Evolutionary conservation across 2,329 filamentous ascomycete genomes (phyloP).

Genomic region (Hypoxylon sp.): DNA sequence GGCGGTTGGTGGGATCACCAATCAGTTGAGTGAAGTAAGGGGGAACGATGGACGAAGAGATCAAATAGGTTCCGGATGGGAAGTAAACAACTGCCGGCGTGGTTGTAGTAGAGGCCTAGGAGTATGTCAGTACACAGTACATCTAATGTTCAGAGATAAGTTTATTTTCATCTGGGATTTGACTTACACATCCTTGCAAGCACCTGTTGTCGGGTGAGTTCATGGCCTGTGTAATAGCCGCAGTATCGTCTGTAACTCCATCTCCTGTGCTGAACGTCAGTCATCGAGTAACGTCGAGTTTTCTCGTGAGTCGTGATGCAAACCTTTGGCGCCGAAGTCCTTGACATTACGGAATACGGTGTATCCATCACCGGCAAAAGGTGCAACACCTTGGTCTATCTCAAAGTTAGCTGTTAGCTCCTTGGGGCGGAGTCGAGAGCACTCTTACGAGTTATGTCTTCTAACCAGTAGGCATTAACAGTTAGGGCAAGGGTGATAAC

Average conservation of each 20-base stretch:
- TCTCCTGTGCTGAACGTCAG: constrained; percentile 52
- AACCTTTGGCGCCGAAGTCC: constrained; percentile 61
- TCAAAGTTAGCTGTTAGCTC: constrained; percentile 20
- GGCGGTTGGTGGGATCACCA: constrained; percentile 68
- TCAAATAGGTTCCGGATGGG: constrained; percentile 65
- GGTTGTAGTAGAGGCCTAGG: constrained; percentile 57
- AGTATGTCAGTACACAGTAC: constrained; percentile 33
- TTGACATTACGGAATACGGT: constrained; percentile 63
- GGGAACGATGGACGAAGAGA: constrained; percentile 68
- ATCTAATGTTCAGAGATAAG: neutral
- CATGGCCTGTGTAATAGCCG: constrained; percentile 61
- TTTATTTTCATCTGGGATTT: neutral
- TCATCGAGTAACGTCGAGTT: neutral
- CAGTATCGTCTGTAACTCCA: constrained; percentile 61
- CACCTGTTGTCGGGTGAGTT: constrained; percentile 56
- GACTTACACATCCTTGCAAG: constrained; percentile 57
- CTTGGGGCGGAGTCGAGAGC: too few species aligned
- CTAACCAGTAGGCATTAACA: constrained; percentile 52
- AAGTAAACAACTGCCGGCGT: constrained; percentile 60
- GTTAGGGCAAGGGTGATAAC: constrained; percentile 48
- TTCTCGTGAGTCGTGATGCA: constrained; percentile 16
- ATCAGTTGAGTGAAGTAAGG: constrained; percentile 74
- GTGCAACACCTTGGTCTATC: constrained; percentile 59
- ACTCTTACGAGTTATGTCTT: constrained; percentile 47
- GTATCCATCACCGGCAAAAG: constrained; percentile 57